Conservation (phyloP, 441 rosid genomes). For the Macaranga tanarius region DNA sequence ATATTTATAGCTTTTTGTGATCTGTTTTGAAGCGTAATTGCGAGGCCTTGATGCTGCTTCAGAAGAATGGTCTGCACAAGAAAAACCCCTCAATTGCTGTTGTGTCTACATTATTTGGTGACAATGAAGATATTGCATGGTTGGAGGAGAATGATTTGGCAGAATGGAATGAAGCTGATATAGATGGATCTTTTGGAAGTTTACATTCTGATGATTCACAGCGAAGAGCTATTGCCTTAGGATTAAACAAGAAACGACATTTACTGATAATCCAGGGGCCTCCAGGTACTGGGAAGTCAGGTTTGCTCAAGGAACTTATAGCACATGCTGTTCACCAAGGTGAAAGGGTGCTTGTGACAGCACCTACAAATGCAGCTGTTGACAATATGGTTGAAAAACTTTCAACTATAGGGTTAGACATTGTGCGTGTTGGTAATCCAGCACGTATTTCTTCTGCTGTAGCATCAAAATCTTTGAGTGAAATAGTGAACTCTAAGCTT, state of each 20-base stretch:
- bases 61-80: slow-evolving; percentile 84
- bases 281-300: slow-evolving; percentile 97
- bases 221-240: slow-evolving; percentile 62
- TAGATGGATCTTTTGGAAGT: slow-evolving; percentile 47
- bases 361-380: slow-evolving; percentile 96
- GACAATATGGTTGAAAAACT: slow-evolving; percentile 98
- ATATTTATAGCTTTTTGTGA: slow-evolving; percentile 22
- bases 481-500: slow-evolving; percentile 76
- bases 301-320: slow-evolving; percentile 81
- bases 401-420: slow-evolving; percentile 54
- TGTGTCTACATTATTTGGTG: slow-evolving; percentile 88
- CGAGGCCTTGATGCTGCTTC: slow-evolving; percentile 93
- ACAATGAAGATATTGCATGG: slow-evolving; percentile 68
- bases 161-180: slow-evolving; percentile 58
- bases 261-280: slow-evolving; percentile 87
- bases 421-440: slow-evolving; percentile 95
- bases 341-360: slow-evolving; percentile 91
- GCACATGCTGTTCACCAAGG: slow-evolving; percentile 76
- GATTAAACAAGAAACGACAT: slow-evolving; percentile 79
- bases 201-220: slow-evolving; percentile 67
- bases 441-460: slow-evolving; percentile 86
- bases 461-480: slow-evolving; percentile 80
- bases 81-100: slow-evolving; percentile 74
- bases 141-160: slow-evolving; percentile 57
- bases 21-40: slow-evolving; percentile 78